A percentile compares a stretch with the other conserved stretches of the same genome.
phyloP scores from a whole-genome alignment of 345 rosid species.

The Zanthoxylum bungeanum region DNA sequence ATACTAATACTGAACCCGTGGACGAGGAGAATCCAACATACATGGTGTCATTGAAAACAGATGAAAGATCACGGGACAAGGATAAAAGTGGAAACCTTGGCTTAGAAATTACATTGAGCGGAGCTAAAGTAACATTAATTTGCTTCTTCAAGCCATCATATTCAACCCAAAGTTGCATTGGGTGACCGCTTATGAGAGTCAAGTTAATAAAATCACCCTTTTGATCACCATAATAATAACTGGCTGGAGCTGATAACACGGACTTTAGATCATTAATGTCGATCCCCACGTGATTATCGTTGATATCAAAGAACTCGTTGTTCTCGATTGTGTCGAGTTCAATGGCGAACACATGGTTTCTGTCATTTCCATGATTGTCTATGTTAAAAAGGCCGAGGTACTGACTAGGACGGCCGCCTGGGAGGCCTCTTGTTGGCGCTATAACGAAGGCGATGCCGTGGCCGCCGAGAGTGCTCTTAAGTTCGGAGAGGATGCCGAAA shows the following conservation, averaged over 20 bases:
- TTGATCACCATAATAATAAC: conserved; percentile 29
- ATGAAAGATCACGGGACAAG: conserved; percentile 35
- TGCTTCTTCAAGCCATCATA: conserved; percentile 33
- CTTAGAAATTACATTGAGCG: conserved; percentile 22
- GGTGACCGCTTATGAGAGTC: conserved; percentile 27
- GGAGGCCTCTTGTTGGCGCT: conserved; percentile 43
- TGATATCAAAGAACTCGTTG: conserved; percentile 36
- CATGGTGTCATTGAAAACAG: conserved; percentile 32
- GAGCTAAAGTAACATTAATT: conserved; percentile 39
- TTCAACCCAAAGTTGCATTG: conserved; percentile 49
- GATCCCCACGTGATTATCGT: conserved; percentile 61
- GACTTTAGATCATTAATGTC: conserved; percentile 48
- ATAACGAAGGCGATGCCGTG: conserved; percentile 58
- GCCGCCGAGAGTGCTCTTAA: conserved; percentile 15
- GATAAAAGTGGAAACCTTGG: conserved; percentile 52
- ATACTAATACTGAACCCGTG: conserved; percentile 37
- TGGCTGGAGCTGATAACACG: conserved; percentile 28
- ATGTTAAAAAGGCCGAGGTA: conserved; percentile 48
- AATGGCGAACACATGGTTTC: conserved; percentile 49
- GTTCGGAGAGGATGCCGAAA: conserved; percentile 50
- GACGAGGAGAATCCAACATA: conserved; percentile 73
- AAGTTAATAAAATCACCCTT: conserved; percentile 17
- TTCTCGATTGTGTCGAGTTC: conserved; percentile 49
- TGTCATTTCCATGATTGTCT: conserved; percentile 29
- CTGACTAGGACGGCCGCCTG: conserved; percentile 31